Evolutionary conservation across 192 early-diverging fungal genomes (phyloP), one percentile per base, ranked within the genome.

Genomic region (Backusella westeae): DNA sequence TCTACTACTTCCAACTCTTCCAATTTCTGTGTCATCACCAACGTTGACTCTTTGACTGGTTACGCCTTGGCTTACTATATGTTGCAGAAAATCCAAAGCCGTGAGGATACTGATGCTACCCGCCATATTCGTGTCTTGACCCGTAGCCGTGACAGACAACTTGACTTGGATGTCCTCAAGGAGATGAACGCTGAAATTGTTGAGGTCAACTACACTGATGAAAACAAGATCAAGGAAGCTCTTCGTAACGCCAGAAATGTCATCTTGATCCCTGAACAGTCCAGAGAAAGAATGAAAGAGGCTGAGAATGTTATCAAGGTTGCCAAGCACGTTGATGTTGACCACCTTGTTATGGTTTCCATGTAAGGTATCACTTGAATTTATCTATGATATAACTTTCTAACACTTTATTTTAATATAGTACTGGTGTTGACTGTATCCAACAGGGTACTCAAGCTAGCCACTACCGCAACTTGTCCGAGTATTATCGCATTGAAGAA

Each of bases 11-110:
- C 70, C 70, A 72, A 53, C 26, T 34, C 44, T 17, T 63, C 56
- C 9, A 29, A 63, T 10, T 17, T 71, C 38, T 77, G 76, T 67
- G 76, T 70, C 23, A 77, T 77, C 63, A 77, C 76, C 59, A 72
- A 71, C 21, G 76, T 77, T 56, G 76, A 77, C n/a, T 56, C 69
- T 10, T 23, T 72, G 19, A 23, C 36, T 34, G 76, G 76, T 41
- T 77, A 67, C 66, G 69, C 69, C 23, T 53, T 77, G 69, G 69
- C 76, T 44, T 71, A 66, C 2, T 17, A 34, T 29, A 72, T 77
- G 21, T 34, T 77, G 21, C 41, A 72, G 15, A 14, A 63, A 15
- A 19, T 66, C 26, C 8, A 41, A 6, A 29, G 21, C 44, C 39
- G 32, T 6, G 49, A 77, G 23, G 26, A 35, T 12, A 49, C 69